phyloP scores from a whole-genome alignment of 805 yeast species.

The Candida germanica region DNA sequence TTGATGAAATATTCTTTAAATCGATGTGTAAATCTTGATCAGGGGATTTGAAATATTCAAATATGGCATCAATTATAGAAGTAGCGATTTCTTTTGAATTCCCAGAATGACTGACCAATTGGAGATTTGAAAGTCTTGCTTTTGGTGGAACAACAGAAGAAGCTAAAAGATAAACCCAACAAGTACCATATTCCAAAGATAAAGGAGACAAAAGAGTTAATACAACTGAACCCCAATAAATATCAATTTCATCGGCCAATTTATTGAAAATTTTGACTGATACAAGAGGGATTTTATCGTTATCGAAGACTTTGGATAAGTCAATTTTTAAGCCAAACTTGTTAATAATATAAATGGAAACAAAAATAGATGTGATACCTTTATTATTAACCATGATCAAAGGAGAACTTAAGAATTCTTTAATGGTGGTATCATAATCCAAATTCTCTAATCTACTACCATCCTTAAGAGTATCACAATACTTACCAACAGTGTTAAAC shows the following conservation, averaged over 20 bases:
- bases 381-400: slow-evolving; percentile 50
- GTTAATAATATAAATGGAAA: slow-evolving; percentile 29
- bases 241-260: slow-evolving; percentile 43
- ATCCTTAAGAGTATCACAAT: slow-evolving; percentile 29
- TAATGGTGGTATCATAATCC: slow-evolving; percentile 24
- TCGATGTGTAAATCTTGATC: slow-evolving; percentile 9
- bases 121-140: slow-evolving; percentile 33
- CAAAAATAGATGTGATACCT: slow-evolving; percentile 54
- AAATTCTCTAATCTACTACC: slow-evolving; percentile 25
- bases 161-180: slow-evolving; percentile 47
- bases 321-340: slow-evolving; percentile 6
- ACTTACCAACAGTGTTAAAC: slow-evolving; percentile 52
- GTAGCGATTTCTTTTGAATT: slow-evolving; percentile 18
- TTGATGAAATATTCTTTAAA: not conserved
- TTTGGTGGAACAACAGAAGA: slow-evolving; percentile 37
- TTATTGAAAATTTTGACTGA: slow-evolving; percentile 51
- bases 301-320: slow-evolving; percentile 17
- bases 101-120: slow-evolving; percentile 11
- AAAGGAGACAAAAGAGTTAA: slow-evolving; percentile 30
- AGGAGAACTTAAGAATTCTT: slow-evolving; percentile 51
- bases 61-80: slow-evolving; percentile 27
- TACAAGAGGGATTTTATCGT: slow-evolving; percentile 49
- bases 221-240: slow-evolving; percentile 51
- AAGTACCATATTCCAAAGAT: slow-evolving; percentile 36
- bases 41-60: slow-evolving; percentile 15